Conservation (phyloP, 345 rosid genomes). For the Salix brachista region DNA sequence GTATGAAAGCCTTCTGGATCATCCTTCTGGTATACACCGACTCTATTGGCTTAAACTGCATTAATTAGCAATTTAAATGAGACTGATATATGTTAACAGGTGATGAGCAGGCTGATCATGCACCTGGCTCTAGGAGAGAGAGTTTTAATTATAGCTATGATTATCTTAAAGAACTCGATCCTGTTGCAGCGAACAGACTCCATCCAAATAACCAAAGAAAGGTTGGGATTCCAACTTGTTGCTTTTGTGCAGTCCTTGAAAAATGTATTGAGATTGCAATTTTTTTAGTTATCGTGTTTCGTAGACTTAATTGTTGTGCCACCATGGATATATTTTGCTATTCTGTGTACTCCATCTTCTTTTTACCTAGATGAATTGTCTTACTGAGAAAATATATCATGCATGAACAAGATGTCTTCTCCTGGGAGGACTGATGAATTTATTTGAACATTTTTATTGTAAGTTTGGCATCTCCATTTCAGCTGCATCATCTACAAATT, state of each 20-base stretch:
- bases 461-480: neutral
- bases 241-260: neutral
- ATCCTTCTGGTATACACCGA: conserved; percentile 41
- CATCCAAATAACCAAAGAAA: conserved; percentile 90
- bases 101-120: conserved; percentile 29
- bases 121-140: conserved; percentile 28
- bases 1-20: conserved; percentile 26
- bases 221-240: conserved; percentile 31
- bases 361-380: neutral
- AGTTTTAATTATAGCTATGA: conserved; percentile 41
- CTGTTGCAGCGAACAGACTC: conserved; percentile 81
- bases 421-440: neutral
- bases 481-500: neutral
- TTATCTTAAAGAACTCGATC: conserved; percentile 71
- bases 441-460: neutral
- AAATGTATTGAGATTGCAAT: neutral
- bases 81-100: conserved; percentile 22
- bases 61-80: neutral
- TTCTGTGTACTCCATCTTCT: neutral
- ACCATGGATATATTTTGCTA: neutral
- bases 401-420: neutral
- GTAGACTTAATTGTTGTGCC: neutral
- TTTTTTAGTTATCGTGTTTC: neutral
- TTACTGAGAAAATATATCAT: neutral
- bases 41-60: conserved; percentile 6